Base-by-base conservation (phyloP, 108 stramenopile genomes). In the Seminavis robusta region DNA sequence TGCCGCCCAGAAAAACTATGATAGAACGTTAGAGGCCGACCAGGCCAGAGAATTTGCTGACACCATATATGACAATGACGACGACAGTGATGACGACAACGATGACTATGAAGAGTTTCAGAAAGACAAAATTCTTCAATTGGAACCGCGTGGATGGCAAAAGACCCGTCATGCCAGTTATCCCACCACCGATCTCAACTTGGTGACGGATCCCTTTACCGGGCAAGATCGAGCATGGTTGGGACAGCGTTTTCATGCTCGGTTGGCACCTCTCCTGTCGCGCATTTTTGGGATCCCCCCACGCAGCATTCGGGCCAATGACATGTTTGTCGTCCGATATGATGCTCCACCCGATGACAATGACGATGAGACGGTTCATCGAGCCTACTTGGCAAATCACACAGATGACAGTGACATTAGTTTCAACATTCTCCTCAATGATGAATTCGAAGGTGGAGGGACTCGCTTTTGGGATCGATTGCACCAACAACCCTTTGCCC, bases 161-260 rank as follows among this genome's bases (percentile, higher is more conserved):
- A 80, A 81, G 34, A 52, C 60, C 37, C 67, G 81, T 6, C 86
- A 87, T 46, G 38, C 24, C 5, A 26, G 28, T 2, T 77, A 82
- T 55, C 81, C 86, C 19, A 87, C 86, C 10, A 83, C 81, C 0
- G 86, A 87, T 56, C 43, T 87, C 43, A 87, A 87, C 43, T 21
- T 83, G n/a, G 67, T 78, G 0, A 69, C 66, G 2, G 86, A 82
- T 52, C 77, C 71, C 13, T 80, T 82, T 50, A 65, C 69, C n/a
- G 48, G 60, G 16, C 53, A 71, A 30, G 71, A 83, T 51, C 59
- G 71, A 27, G 49, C 62, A 13, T 81, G 51, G 40, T 33, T 83
- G 3, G 37, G 42, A 13, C n/a, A 65, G 24, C 57, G 42, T 42
- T 61, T 87, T 47, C 67, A 87, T 65, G 60, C 65, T 25, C 27